These are phyloP conservation scores for Lentinula aciculospora DNA, from an alignment of 768 basidiomycete genomes.

Conservation along the genomic window DNA sequence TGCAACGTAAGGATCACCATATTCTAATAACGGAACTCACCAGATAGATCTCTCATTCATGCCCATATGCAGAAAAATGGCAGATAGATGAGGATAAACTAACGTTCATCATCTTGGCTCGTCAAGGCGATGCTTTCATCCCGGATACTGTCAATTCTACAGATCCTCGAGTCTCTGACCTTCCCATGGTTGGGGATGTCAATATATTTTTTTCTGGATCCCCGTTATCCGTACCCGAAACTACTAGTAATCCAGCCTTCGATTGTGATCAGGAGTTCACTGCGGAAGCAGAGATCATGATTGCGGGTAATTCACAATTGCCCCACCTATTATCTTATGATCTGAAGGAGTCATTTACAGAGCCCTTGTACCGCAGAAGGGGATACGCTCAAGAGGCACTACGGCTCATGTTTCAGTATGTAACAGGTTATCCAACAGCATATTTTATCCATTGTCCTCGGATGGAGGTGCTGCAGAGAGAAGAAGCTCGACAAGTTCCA, in stretches of 20 bases:
- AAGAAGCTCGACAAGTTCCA: constrained; percentile 20
- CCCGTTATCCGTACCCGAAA: constrained; percentile 10
- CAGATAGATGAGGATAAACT: constrained; percentile 83
- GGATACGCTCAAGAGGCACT: constrained; percentile 63
- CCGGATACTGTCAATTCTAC: constrained; percentile 16
- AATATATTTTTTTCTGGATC: constrained; percentile 79
- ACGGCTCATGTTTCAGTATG: constrained; percentile 63
- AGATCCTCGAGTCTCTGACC: constrained; percentile 26
- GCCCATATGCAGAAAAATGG: constrained; percentile 62
- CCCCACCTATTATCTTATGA: background rate
- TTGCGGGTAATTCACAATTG: constrained; percentile 52
- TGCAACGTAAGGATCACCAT: constrained; percentile 61
- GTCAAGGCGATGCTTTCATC: constrained; percentile 17
- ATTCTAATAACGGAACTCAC: background rate
- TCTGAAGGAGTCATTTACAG: constrained; percentile 26
- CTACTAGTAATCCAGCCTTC: constrained; percentile 20
- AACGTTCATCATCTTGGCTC: constrained; percentile 83
- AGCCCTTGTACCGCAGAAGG: constrained; percentile 59
- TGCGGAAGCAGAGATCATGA: constrained; percentile 90
- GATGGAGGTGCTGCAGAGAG: background rate
- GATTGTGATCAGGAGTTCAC: constrained; percentile 42
- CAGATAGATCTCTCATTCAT: too few species aligned
- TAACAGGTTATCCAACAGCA: constrained; percentile 36
- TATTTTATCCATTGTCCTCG: constrained; percentile 17
- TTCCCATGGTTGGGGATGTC: constrained; percentile 86